phyloP scores from a whole-genome alignment of 2,329 filamentous ascomycete genomes.

The Clonostachys chloroleuca region DNA sequence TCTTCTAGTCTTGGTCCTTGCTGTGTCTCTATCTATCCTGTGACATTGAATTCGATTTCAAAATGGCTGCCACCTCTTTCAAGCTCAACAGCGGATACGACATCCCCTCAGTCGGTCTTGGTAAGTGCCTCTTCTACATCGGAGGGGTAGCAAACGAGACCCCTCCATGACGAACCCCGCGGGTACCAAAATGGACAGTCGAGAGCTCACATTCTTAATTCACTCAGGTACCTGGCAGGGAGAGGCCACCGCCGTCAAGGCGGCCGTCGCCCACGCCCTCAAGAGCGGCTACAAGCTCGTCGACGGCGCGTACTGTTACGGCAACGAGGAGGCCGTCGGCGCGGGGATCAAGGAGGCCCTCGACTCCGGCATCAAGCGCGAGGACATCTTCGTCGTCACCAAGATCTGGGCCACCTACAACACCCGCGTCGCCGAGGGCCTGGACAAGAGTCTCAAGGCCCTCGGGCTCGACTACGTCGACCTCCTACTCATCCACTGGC shows the following conservation, averaged over 20 bases:
- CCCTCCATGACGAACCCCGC: background rate
- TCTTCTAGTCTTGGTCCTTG: too few relatives aligned
- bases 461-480: conserved; percentile 80
- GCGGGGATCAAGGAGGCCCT: conserved; percentile 72
- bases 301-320: conserved; percentile 73
- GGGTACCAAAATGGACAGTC: background rate
- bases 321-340: conserved; percentile 80
- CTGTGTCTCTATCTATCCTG: background rate
- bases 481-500: conserved; percentile 81
- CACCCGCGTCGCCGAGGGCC: conserved; percentile 60
- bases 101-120: conserved; percentile 61
- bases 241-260: conserved; percentile 50
- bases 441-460: conserved; percentile 69
- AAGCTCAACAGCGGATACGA: conserved; percentile 60
- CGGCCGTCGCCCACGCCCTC: conserved; percentile 55
- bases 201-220: conserved; percentile 2
- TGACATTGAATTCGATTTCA: conserved; percentile 1
- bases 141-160: background rate
- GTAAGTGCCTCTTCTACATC: conserved; percentile 26
- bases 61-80: conserved; percentile 52
- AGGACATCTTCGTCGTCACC: conserved; percentile 78
- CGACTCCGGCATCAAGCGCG: conserved; percentile 64
- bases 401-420: conserved; percentile 85
- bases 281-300: conserved; percentile 55
- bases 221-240: conserved; percentile 62